Conservation (phyloP, 1,284 basidiomycete species). For the Malassezia yamatoensis region DNA sequence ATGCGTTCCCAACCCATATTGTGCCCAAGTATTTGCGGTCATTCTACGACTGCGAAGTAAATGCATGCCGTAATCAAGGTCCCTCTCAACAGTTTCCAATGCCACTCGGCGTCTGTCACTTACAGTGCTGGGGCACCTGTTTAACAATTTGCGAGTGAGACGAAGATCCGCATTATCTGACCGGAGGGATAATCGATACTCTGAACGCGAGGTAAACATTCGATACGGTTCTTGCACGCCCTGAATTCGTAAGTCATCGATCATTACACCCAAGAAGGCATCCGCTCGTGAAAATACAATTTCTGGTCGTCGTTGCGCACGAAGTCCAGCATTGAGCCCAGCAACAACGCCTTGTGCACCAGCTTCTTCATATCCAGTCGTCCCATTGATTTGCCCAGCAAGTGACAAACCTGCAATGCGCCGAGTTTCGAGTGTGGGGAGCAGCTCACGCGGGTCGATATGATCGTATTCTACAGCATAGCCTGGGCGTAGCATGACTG, state of each 20-base stretch:
- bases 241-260: conserved; percentile 75
- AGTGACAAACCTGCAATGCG: conserved; percentile 53
- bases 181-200: conserved; percentile 74
- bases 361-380: conserved; percentile 84
- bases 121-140: conserved; percentile 57
- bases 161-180: conserved; percentile 78
- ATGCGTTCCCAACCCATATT: conserved; percentile 39
- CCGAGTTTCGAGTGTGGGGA: conserved; percentile 69
- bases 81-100: conserved; percentile 53
- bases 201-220: conserved; percentile 82
- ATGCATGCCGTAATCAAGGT: conserved; percentile 54
- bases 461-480: conserved; percentile 90
- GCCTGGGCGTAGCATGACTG: conserved; percentile 67
- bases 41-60: conserved; percentile 51
- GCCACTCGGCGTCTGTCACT: conserved; percentile 52
- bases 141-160: conserved; percentile 55
- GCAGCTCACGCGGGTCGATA: conserved; percentile 72
- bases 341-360: conserved; percentile 74
- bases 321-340: conserved; percentile 72
- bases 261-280: conserved; percentile 75
- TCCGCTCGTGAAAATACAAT: conserved; percentile 67
- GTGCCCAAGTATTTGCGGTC: conserved; percentile 45
- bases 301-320: conserved; percentile 55
- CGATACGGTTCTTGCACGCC: conserved; percentile 83
- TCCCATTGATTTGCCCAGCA: conserved; percentile 51